A percentile compares a stretch with the other conserved stretches of the same genome.
Conservation (phyloP, 495 filamentous ascomycete genomes). For the Penicillium arizonense region DNA sequence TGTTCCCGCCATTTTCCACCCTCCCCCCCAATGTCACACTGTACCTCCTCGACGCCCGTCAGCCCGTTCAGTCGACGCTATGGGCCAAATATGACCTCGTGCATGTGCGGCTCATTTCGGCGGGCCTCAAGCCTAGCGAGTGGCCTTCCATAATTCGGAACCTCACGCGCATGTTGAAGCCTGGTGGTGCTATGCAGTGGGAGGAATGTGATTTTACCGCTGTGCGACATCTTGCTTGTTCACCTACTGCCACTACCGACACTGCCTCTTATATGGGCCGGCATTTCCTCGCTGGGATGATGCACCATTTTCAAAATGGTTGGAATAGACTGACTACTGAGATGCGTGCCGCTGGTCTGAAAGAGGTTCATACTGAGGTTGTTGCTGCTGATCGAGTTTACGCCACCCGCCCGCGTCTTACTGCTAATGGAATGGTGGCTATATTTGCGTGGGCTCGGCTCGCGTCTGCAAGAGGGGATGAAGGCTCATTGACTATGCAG, state of each 20-base stretch:
- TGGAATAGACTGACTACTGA: neutral
- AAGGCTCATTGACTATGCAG: neutral
- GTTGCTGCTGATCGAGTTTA: neutral
- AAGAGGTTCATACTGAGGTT: neutral
- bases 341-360: neutral
- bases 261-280: slow-evolving; percentile 1
- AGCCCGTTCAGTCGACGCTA: slow-evolving; percentile 18
- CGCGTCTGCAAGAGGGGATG: slow-evolving; percentile 2
- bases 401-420: neutral
- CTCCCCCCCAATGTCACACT: slow-evolving; percentile 23
- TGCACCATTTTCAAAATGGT: neutral
- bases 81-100: slow-evolving; percentile 33
- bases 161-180: slow-evolving; percentile 28
- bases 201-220: slow-evolving; percentile 20
- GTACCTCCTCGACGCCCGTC: slow-evolving; percentile 15
- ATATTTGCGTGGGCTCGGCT: slow-evolving; percentile 12
- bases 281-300: slow-evolving; percentile 5
- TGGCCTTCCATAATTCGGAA: slow-evolving; percentile 16
- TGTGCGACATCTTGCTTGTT: neutral
- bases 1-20: slow-evolving; percentile 19
- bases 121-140: slow-evolving; percentile 23
- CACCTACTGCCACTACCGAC: neutral
- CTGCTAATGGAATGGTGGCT: slow-evolving; percentile 8
- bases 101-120: slow-evolving; percentile 30
- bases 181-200: slow-evolving; percentile 41